Percentiles rank a stretch among this genome's conserved stretches.
Conservation (phyloP, 192 early-diverging fungal genomes). For the Mortierella claussenii region DNA sequence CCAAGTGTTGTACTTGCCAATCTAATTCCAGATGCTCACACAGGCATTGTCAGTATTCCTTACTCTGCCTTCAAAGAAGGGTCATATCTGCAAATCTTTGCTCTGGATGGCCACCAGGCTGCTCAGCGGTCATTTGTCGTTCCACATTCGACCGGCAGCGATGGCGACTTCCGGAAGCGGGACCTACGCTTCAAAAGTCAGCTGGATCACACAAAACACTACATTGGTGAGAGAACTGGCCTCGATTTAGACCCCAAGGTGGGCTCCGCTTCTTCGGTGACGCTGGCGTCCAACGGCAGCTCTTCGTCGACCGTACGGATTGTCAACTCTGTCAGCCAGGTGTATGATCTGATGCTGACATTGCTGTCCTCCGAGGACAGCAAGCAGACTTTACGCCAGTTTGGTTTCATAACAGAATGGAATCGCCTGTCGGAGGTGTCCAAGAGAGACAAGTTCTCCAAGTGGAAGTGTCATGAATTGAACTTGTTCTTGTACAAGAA, state of each 20-base stretch:
- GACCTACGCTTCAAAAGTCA: constrained; percentile 44
- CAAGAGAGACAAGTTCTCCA: constrained; percentile 52
- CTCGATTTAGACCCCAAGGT: constrained; percentile 24
- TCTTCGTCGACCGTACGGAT: constrained; percentile 34
- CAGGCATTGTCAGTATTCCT: constrained; percentile 23
- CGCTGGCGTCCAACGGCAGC: constrained; percentile 20
- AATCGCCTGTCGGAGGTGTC: constrained; percentile 14
- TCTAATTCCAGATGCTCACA: constrained; percentile 14
- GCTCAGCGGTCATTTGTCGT: constrained; percentile 20
- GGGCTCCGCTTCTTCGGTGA: constrained; percentile 13
- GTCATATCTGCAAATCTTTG: constrained; percentile 36
- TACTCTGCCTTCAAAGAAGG: constrained; percentile 22
- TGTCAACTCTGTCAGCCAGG: constrained; percentile 46
- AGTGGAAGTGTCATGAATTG: constrained; percentile 56
- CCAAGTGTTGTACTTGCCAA: constrained; percentile 31
- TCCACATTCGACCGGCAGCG: not conserved
- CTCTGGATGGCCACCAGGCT: constrained; percentile 27
- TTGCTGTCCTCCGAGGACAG: constrained; percentile 5
- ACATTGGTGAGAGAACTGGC: constrained; percentile 40
- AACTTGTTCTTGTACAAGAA: constrained; percentile 61
- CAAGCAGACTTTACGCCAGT: constrained; percentile 29
- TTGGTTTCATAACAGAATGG: constrained; percentile 54
- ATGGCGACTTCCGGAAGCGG: constrained; percentile 15
- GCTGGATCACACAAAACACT: constrained; percentile 36
- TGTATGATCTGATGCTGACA: constrained; percentile 48